These are phyloP conservation scores for Silybum marianum DNA, from an alignment of 129 eudicot species.

Conservation along the genomic window DNA sequence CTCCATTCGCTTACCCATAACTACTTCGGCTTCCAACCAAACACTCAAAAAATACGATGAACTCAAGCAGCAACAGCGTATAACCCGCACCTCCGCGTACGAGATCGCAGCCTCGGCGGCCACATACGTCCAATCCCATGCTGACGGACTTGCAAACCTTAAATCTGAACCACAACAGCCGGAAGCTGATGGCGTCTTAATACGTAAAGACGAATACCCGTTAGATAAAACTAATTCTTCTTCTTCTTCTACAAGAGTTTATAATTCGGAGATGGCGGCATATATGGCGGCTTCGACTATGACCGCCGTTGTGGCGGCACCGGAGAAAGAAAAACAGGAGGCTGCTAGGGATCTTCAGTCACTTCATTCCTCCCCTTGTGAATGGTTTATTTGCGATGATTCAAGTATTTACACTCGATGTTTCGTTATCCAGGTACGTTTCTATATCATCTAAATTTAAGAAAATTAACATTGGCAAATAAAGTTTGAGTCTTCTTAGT, in stretches of 20 bases:
- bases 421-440: constrained; percentile 72
- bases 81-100: constrained; percentile 49
- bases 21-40: constrained; percentile 25
- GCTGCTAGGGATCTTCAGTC: constrained; percentile 77
- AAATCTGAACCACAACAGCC: constrained; percentile 27
- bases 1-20: constrained; percentile 22
- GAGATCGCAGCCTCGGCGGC: constrained; percentile 87
- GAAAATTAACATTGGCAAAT: no score
- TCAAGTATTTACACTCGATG: constrained; percentile 67
- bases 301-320: constrained; percentile 90
- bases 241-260: constrained; percentile 30
- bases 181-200: constrained; percentile 11
- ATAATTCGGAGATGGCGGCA: constrained; percentile 78
- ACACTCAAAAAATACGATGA: background rate
- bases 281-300: constrained; percentile 81
- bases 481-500: no score
- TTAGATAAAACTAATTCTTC: constrained; percentile 33
- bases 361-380: constrained; percentile 78
- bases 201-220: background rate
- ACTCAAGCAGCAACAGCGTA: constrained; percentile 15
- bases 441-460: background rate
- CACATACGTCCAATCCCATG: constrained; percentile 63
- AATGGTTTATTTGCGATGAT: constrained; percentile 90
- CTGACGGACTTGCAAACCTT: constrained; percentile 38
- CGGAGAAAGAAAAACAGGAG: constrained; percentile 70